Evolutionary conservation across 305 asterid species (phyloP), one percentile per base, ranked within the genome.

Genomic region (Ilex paraguariensis): DNA sequence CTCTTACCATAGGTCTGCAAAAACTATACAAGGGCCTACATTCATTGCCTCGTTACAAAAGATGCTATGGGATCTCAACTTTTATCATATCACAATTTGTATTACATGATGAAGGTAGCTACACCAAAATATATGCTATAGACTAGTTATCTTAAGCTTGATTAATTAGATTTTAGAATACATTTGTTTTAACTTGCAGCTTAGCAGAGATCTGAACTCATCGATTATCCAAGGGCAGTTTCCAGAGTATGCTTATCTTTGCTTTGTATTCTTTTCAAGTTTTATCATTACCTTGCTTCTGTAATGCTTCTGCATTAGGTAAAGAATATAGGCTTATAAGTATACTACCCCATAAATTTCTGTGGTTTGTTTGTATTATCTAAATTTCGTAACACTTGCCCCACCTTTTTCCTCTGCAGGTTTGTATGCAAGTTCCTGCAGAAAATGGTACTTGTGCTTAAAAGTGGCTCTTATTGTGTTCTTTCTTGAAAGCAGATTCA

Each of bases 51-150:
- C 36, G 96, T 85, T 68, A 89, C 97, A 30, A 89, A 92, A 76
- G 97, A 92, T 74, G 97, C 98, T 56, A 87, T 84, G 96, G 98
- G 96, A 56, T 92, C 97, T 74, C 96, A 89, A 71, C 97, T 89
- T 62, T 70, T 77, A 56, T 81, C 83, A 33, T 75, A 77, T 70
- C 83, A 81, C 70, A 81, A 81, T 63, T 59, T 81, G 40, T 49
- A 72, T 73, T 77, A 81, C 67, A 81, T 81, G 83, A 69, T 81
- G 86, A 77, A 81, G 85, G 81, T 80, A 72, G 45, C 30, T 8
- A 54, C 3, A 36, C 9, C 42, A 36, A 36, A 8, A 36, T 4
- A 8, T 36, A 4, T 36, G 6, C 42, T 36, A 36, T 36, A 3
- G 42, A 36, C 6, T 36, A 36, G 9, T 36, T 36, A 8, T 36